Conservation (phyloP, 371 early-diverging fungal species). For the Mucor indicus region DNA sequence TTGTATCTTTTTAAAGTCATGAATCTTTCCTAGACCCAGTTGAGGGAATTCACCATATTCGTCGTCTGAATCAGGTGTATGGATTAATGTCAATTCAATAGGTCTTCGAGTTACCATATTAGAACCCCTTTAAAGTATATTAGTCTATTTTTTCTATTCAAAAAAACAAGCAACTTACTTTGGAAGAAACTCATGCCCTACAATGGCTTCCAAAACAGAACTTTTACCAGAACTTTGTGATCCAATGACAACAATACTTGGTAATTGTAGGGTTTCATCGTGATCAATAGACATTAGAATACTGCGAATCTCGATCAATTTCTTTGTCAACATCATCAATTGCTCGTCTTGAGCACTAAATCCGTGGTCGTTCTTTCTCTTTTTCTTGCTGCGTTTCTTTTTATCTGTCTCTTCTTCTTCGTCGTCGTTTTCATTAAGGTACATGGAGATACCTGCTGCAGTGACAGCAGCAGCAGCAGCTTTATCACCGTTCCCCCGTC, state of each 20-base stretch:
- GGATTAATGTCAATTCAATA: conserved; percentile 95
- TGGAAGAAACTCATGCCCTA: conserved; percentile 97
- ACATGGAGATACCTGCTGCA: conserved; percentile 16
- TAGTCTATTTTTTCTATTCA: neutral
- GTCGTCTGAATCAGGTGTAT: conserved; percentile 82
- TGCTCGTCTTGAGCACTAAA: conserved; percentile 56
- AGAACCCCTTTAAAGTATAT: conserved; percentile 65
- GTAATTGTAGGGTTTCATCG: conserved; percentile 78
- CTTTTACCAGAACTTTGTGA: conserved; percentile 98
- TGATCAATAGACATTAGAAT: conserved; percentile 83
- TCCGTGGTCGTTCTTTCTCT: conserved; percentile 16
- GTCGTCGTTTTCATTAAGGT: conserved; percentile 14
- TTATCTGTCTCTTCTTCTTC: conserved; percentile 20
- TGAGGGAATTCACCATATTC: conserved; percentile 96
- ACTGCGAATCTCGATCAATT: conserved; percentile 91
- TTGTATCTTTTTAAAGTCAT: conserved; percentile 85
- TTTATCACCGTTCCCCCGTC: conserved; percentile 10
- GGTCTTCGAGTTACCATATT: conserved; percentile 99
- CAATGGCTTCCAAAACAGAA: conserved; percentile 98
- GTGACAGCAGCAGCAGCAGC: conserved; percentile 31
- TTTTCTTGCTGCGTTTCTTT: conserved; percentile 17
- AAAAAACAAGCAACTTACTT: conserved; percentile 63
- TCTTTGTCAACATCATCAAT: conserved; percentile 88
- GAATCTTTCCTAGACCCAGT: conserved; percentile 83
- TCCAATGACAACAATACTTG: conserved; percentile 97